These are phyloP conservation scores for Neurospora sp. DNA, from an alignment of 2,329 filamentous ascomycete genomes.

Conservation along the genomic window DNA sequence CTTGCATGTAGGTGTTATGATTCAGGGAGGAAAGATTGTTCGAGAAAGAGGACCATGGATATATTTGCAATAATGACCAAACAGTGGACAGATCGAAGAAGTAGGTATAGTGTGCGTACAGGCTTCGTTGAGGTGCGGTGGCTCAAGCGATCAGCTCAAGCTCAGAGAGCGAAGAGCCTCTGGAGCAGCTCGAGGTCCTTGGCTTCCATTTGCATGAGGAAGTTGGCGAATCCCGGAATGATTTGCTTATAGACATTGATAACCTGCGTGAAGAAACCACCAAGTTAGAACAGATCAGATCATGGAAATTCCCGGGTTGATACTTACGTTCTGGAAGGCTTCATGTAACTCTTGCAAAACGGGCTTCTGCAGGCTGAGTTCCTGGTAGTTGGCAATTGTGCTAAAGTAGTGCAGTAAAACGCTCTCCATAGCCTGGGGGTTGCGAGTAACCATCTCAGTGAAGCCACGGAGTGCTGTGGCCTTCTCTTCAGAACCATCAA, in stretches of 20 bases:
- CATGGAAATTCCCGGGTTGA: background rate
- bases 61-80: background rate
- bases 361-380: slow-evolving; percentile 49
- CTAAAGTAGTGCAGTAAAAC: slow-evolving; percentile 73
- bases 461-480: slow-evolving; percentile 89
- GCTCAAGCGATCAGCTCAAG: background rate
- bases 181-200: slow-evolving; percentile 35
- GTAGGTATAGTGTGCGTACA: background rate
- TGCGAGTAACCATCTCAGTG: slow-evolving; percentile 70
- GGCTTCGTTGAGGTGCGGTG: background rate
- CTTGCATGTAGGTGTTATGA: background rate
- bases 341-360: slow-evolving; percentile 56
- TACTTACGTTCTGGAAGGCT: slow-evolving; percentile 65
- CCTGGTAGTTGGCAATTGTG: slow-evolving; percentile 69
- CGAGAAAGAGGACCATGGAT: background rate
- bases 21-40: background rate
- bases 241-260: slow-evolving; percentile 46
- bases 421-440: slow-evolving; percentile 86
- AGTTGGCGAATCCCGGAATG: slow-evolving; percentile 48
- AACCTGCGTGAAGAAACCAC: slow-evolving; percentile 28
- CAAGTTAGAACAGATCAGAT: slow-evolving; percentile 1
- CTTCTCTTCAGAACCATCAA: slow-evolving; percentile 88
- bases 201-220: slow-evolving; percentile 39
- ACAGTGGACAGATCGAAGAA: background rate
- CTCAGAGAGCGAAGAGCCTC: background rate